Evolutionary conservation across 805 yeast genomes (phyloP), one percentile per base, ranked within the genome.

Genomic region (Myxozyma melibiosi): DNA sequence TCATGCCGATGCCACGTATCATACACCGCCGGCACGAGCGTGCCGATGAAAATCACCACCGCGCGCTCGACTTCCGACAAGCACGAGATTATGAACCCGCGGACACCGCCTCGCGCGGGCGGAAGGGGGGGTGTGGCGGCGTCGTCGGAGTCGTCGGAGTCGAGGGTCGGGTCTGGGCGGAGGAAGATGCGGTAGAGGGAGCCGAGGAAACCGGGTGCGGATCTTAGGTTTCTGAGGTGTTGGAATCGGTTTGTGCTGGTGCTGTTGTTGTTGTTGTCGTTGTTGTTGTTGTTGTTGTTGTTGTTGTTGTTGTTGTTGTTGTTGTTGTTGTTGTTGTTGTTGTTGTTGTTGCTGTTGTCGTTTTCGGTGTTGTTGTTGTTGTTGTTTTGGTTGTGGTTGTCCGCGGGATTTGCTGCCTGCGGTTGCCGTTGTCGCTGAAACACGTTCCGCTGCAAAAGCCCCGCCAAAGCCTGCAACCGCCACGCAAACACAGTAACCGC

Each of bases 1-100:
- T 60, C 64, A 35, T 51, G 55, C 22, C 64, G 31, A 31, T 54
- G 61, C 65, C 66, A 63, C n/a, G 55, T 47, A 25, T 63, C 66
- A 39, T 63, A 60, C n/a, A 63, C 53, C 2, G 58, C 48, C 34
- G 66, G 66, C n/a, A 63, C 38, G 18, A 63, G 40, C 37, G 61
- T 62, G 22, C 57, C 64, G 24, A 63, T 28, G 30, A 63, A 63
- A 28, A 63, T 51, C 5, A 63, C 41, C 18, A 62, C 46, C n/a
- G 31, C 55, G 6, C 61, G 37, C 45, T 62, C 53, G 14, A 46
- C 8, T 28, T 60, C 61, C 8, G 14, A 27, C 11, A 46, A 38
- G 11, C 30, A 9, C 55, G 43, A 20, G 20, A n/a, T 4, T 9
- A 35, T n/a, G 46, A 28, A 6, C 6, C 33, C 33, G 33, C 33